A percentile compares a stretch with the other conserved stretches of the same genome.
These are phyloP conservation scores for Aspergillus bombycis DNA, from an alignment of 2,329 filamentous ascomycete genomes.

Conservation along the genomic window DNA sequence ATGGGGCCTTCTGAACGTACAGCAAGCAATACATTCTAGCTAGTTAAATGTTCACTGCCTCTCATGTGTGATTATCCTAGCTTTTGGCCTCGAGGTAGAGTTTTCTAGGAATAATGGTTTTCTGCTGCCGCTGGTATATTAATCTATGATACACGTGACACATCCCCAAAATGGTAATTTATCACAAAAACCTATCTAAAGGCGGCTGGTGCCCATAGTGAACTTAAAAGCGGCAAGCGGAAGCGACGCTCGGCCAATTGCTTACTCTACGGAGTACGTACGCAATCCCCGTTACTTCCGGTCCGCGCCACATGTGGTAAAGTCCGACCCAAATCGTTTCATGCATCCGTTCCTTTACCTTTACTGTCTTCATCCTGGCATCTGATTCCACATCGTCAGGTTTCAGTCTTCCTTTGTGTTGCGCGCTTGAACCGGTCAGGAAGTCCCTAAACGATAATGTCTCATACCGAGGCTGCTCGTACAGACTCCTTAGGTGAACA, in stretches of 20 bases:
- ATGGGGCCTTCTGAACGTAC: background rate
- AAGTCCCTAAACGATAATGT: slow-evolving; percentile 40
- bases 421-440: background rate
- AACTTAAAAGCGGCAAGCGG: background rate
- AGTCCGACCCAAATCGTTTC: background rate
- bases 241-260: slow-evolving; percentile 17
- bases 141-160: background rate
- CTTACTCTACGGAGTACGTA: background rate
- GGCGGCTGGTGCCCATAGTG: background rate
- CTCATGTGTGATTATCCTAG: background rate
- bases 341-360: background rate
- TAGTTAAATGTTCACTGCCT: background rate
- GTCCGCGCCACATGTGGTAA: slow-evolving; percentile 12
- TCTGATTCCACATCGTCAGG: background rate
- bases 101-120: background rate
- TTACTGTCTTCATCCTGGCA: background rate
- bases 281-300: slow-evolving; percentile 9
- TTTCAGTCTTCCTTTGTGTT: background rate
- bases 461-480: slow-evolving; percentile 44
- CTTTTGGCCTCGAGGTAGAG: background rate
- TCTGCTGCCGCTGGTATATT: background rate
- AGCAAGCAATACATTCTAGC: background rate
- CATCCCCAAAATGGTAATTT: background rate
- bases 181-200: background rate
- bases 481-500: slow-evolving; percentile 50